phyloP scores from a whole-genome alignment of 129 eudicot species.

The Rutidosis leptorrhynchoides region DNA sequence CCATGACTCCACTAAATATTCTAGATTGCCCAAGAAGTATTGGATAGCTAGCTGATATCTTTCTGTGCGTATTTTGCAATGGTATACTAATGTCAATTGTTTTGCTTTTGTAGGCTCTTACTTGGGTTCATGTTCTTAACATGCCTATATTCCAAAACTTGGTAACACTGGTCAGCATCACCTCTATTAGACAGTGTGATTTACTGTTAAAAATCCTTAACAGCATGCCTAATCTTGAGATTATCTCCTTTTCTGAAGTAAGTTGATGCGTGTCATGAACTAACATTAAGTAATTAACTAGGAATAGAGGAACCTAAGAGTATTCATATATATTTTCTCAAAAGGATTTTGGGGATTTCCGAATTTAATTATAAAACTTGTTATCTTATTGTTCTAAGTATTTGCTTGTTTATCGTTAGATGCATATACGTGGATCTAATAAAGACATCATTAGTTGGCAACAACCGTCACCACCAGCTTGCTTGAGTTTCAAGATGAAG shows the following conservation, averaged over 20 bases:
- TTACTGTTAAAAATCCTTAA: conserved; percentile 4
- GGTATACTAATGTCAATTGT: neutral
- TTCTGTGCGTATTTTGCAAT: neutral
- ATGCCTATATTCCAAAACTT: conserved; percentile 27
- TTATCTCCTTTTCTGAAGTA: conserved; percentile 26
- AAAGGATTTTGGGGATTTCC: neutral
- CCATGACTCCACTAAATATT: no score
- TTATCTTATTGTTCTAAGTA: neutral
- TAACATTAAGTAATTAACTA: neutral
- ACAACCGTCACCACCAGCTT: conserved; percentile 21
- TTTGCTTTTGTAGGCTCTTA: conserved; percentile 26
- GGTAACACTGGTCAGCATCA: conserved; percentile 19
- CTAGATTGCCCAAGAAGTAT: no score
- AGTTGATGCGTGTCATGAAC: conserved; percentile 5
- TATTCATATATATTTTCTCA: neutral
- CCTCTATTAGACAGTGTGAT: conserved; percentile 8
- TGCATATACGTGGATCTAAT: conserved; percentile 2
- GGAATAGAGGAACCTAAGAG: neutral
- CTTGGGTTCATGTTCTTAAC: neutral
- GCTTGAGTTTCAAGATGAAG: conserved; percentile 12
- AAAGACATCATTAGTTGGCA: conserved; percentile 9
- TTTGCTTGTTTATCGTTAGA: conserved; percentile 5
- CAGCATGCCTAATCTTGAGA: conserved; percentile 33
- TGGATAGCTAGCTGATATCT: neutral
- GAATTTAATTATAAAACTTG: neutral